These are phyloP conservation scores for Senna siamea DNA, from an alignment of 306 rosid species.

Conservation along the genomic window DNA sequence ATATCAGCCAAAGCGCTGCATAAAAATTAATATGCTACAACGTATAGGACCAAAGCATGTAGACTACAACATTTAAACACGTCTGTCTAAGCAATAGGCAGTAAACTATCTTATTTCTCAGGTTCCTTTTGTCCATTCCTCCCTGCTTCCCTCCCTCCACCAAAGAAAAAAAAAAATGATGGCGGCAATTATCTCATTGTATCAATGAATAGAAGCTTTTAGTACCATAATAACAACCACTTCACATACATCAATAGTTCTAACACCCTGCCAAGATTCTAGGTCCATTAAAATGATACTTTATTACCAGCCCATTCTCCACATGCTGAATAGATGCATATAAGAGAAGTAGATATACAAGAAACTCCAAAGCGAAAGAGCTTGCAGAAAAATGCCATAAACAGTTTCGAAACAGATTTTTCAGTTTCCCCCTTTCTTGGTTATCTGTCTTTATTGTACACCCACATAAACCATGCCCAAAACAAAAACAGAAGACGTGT, in stretches of 20 bases:
- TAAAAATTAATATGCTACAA: neutral
- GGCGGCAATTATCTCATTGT: neutral
- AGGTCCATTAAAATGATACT: neutral
- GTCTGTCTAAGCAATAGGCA: neutral
- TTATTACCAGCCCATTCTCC: neutral
- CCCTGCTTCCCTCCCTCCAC: neutral
- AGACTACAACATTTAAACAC: conserved; percentile 4
- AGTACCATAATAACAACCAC: neutral
- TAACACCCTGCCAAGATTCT: neutral
- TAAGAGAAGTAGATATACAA: neutral
- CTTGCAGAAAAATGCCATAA: neutral
- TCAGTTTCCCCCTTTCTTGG: neutral
- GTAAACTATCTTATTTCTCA: neutral
- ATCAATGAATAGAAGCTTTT: neutral
- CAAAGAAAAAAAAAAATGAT: neutral
- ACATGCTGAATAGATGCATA: neutral
- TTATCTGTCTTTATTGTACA: neutral
- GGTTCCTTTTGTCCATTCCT: neutral
- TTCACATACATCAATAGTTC: neutral
- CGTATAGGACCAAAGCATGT: neutral
- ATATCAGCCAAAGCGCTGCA: neutral
- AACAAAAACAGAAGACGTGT: conserved; percentile 1
- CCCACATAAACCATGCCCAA: conserved; percentile 13
- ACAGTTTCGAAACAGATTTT: neutral
- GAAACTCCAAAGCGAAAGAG: neutral